Evolutionary conservation across 2,329 filamentous ascomycete species (phyloP).

Genomic region (Aaosphaeria pasadenensis): DNA sequence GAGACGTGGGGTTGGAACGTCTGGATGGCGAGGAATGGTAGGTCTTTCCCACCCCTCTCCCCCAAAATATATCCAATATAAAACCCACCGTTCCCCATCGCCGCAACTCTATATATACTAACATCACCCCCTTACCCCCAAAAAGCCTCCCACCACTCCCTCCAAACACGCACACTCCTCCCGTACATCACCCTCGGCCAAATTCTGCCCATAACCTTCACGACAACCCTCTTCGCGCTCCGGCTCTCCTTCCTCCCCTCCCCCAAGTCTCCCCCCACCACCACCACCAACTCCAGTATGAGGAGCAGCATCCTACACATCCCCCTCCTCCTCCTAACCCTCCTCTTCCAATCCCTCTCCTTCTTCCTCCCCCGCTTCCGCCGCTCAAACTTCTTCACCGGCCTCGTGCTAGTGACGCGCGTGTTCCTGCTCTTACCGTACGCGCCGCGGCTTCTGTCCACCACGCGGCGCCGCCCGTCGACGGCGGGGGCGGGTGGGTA

Average conservation of each 20-base stretch:
- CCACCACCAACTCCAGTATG: constrained; percentile 3
- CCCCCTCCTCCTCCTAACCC: constrained; percentile 15
- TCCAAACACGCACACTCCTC: no score
- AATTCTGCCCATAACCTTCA: constrained; percentile 27
- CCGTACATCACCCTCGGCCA: constrained; percentile 20
- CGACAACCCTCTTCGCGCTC: constrained; percentile 23
- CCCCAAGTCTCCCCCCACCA: background rate
- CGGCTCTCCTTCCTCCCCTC: constrained; percentile 19
- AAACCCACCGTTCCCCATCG: no score
- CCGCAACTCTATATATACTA: no score
- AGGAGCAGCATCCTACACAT: background rate
- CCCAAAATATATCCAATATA: no score
- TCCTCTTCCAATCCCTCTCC: constrained; percentile 22
- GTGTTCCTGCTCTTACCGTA: constrained; percentile 21
- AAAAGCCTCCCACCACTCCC: no score
- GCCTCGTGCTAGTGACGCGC: constrained; percentile 16
- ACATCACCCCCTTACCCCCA: no score
- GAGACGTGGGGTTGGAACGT: constrained; percentile 30
- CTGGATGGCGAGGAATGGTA: constrained; percentile 26
- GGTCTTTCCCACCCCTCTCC: background rate
- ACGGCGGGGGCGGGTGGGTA: constrained; percentile 17
- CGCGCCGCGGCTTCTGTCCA: constrained; percentile 1
- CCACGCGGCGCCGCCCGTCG: constrained; percentile 9
- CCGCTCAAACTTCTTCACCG: constrained; percentile 13
- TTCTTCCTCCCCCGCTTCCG: constrained; percentile 18